Percentiles rank a stretch among this genome's conserved stretches.
Conservation (phyloP, 495 filamentous ascomycete genomes). For the Corynascus novoguineensis region DNA sequence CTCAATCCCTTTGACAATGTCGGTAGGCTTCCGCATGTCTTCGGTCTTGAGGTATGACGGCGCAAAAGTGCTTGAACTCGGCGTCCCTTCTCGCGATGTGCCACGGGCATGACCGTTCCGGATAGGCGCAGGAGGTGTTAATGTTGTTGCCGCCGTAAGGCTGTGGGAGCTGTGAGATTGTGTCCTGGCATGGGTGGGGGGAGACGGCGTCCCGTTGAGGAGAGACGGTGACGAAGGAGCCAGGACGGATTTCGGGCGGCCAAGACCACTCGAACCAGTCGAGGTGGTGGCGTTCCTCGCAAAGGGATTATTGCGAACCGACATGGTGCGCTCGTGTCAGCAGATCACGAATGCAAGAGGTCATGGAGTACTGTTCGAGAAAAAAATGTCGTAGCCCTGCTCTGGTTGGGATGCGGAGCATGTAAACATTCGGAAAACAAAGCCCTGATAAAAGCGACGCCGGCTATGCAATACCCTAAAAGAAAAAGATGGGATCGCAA, state of each 20-base stretch:
- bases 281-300: constrained; percentile 57
- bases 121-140: constrained; percentile 29
- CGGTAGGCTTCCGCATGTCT: constrained; percentile 58
- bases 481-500: background rate
- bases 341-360: constrained; percentile 2
- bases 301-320: constrained; percentile 70
- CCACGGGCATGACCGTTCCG: constrained; percentile 48
- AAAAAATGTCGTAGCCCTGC: constrained; percentile 11
- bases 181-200: constrained; percentile 36
- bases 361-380: constrained; percentile 22
- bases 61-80: constrained; percentile 73
- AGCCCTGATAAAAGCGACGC: background rate
- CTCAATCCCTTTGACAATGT: constrained; percentile 72
- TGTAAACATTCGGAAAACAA: constrained; percentile 20
- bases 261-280: constrained; percentile 47
- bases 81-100: constrained; percentile 53
- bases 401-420: constrained; percentile 4
- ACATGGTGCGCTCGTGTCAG: constrained; percentile 30
- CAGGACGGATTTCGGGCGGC: constrained; percentile 68
- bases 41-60: constrained; percentile 91
- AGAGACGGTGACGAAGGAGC: constrained; percentile 53
- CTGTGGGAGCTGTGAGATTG: constrained; percentile 46
- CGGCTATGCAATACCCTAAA: background rate
- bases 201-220: constrained; percentile 26
- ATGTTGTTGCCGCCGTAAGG: constrained; percentile 20